A percentile compares a stretch with the other conserved stretches of the same genome.
phyloP scores from a whole-genome alignment of 164 flowering plant genomes.

The Annona squamosa region DNA sequence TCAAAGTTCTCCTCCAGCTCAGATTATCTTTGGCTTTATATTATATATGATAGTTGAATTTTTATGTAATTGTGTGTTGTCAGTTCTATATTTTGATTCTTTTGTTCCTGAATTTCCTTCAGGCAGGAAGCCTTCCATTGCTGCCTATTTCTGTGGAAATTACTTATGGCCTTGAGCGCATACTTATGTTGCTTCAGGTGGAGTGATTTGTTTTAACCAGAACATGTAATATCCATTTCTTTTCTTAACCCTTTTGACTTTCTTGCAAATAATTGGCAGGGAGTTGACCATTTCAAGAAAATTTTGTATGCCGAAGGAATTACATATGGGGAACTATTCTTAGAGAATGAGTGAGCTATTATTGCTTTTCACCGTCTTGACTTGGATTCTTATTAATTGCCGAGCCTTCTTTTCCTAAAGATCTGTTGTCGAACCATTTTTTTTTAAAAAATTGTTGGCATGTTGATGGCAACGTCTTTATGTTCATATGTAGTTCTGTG shows the following conservation, averaged over 20 bases:
- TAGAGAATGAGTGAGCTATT: slow-evolving; percentile 77
- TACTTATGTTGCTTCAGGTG: slow-evolving; percentile 97
- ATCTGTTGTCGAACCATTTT: too few species aligned
- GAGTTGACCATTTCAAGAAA: slow-evolving; percentile 96
- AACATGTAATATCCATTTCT: slow-evolving; percentile 4
- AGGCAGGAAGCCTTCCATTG: slow-evolving; percentile 93
- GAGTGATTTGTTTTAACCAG: neutral
- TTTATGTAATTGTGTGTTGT: neutral
- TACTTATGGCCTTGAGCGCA: slow-evolving; percentile 98
- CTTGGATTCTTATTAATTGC: neutral
- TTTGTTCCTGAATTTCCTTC: slow-evolving; percentile 1
- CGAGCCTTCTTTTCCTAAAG: neutral
- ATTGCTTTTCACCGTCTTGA: too few species aligned
- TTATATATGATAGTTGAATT: neutral
- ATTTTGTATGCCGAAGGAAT: slow-evolving; percentile 89
- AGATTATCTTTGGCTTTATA: neutral
- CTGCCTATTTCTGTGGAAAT: slow-evolving; percentile 91
- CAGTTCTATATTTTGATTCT: neutral
- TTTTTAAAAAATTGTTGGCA: too few species aligned
- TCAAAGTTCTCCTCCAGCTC: neutral
- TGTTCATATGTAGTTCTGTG: neutral
- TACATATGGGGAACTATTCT: slow-evolving; percentile 92
- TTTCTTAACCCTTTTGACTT: neutral
- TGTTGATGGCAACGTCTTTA: neutral
- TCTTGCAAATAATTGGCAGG: slow-evolving; percentile 37